Conservation (phyloP, 805 yeast genomes). For the Candida nitratophila region DNA sequence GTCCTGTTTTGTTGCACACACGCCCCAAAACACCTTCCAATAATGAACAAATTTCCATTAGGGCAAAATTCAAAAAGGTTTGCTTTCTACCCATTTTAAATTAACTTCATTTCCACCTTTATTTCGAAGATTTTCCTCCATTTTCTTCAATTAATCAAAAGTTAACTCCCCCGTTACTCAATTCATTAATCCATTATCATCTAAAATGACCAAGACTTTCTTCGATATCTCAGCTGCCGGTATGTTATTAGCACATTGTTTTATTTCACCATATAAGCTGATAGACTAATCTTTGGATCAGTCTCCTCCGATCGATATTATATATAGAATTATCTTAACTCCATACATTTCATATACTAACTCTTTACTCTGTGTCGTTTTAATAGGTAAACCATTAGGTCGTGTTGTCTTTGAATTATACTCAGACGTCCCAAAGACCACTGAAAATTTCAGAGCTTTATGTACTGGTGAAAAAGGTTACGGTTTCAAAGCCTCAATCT, state of each 20-base stretch:
- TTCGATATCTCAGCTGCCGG: conserved; percentile 36
- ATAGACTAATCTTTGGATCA: too few relatives aligned
- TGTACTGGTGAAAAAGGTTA: conserved; percentile 92
- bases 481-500: conserved; percentile 78
- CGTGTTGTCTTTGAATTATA: conserved; percentile 79
- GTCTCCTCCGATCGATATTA: too few relatives aligned
- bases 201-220: conserved; percentile 30
- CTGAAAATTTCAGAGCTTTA: conserved; percentile 75
- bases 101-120: too few relatives aligned
- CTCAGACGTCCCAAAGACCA: conserved; percentile 82
- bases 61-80: too few relatives aligned
- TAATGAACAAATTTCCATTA: too few relatives aligned
- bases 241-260: conserved; percentile 10
- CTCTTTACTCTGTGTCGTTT: neutral
- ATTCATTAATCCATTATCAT: neutral
- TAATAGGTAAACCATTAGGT: conserved; percentile 32
- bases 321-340: too few relatives aligned
- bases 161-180: too few relatives aligned
- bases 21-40: too few relatives aligned
- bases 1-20: too few relatives aligned
- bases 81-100: too few relatives aligned
- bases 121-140: too few relatives aligned
- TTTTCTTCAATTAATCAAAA: neutral
- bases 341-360: neutral
- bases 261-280: neutral